Conservation (phyloP, 352 stramenopile genomes). For the Phytophthora sp. region DNA sequence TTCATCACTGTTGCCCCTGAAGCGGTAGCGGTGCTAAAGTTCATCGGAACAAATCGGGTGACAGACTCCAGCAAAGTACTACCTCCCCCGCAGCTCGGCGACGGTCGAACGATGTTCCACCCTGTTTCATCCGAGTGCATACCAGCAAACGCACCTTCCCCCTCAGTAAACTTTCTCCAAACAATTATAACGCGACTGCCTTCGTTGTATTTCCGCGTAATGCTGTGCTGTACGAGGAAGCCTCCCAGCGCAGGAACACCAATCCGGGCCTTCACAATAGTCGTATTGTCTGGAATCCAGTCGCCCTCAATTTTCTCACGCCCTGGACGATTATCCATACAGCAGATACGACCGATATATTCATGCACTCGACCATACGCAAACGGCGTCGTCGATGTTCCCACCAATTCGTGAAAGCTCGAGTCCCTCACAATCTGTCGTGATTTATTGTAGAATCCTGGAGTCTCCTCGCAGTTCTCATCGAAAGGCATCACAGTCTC, state of each 20-base stretch:
- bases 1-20: slow-evolving; percentile 5
- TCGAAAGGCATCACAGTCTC: not conserved
- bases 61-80: slow-evolving; percentile 21
- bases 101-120: slow-evolving; percentile 43
- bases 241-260: not conserved
- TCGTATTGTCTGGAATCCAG: slow-evolving; percentile 28
- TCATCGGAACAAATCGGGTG: slow-evolving; percentile 25
- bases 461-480: not conserved
- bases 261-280: slow-evolving; percentile 27
- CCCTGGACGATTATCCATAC: slow-evolving; percentile 14
- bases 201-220: slow-evolving; percentile 52
- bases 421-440: not conserved
- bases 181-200: slow-evolving; percentile 52
- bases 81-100: not conserved
- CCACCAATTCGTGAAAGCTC: slow-evolving; percentile 23
- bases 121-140: slow-evolving; percentile 68
- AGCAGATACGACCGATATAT: not conserved
- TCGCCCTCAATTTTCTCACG: slow-evolving; percentile 13
- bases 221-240: slow-evolving; percentile 15
- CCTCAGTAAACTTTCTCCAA: slow-evolving; percentile 52
- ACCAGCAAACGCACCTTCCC: slow-evolving; percentile 35
- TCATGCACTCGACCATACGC: slow-evolving; percentile 12
- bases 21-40: slow-evolving; percentile 11
- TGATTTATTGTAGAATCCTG: not conserved
- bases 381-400: slow-evolving; percentile 22